Conservation (phyloP, 2,329 filamentous ascomycete species). For the Fusarium xyrophilum region DNA sequence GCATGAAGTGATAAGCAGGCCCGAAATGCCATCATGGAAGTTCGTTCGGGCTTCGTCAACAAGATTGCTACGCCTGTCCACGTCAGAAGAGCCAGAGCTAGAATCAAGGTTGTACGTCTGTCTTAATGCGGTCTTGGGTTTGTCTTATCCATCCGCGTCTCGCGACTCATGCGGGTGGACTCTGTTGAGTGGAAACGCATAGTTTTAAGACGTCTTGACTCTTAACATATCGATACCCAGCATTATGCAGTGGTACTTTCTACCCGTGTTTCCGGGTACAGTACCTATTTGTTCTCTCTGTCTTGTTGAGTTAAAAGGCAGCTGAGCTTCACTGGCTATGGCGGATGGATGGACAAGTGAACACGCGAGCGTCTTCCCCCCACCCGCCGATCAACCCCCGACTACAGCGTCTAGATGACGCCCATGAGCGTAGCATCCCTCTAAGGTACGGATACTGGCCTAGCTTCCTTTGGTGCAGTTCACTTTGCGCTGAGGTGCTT, state of each 20-base stretch:
- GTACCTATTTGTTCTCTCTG: background rate
- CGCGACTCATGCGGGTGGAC: conserved; percentile 24
- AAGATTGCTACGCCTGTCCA: conserved; percentile 14
- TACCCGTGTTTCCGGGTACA: conserved; percentile 4
- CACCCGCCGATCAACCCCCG: conserved; percentile 33
- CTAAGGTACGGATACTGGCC: conserved; percentile 28
- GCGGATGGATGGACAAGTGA: conserved; percentile 27
- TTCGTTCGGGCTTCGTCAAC: background rate
- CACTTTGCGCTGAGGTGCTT: conserved; percentile 1
- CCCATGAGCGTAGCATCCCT: conserved; percentile 32
- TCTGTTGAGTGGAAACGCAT: conserved; percentile 25
- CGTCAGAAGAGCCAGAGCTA: conserved; percentile 18
- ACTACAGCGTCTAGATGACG: conserved; percentile 32
- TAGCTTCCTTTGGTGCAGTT: conserved; percentile 7
- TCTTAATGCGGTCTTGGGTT: conserved; percentile 19
- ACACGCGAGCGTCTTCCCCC: conserved; percentile 31
- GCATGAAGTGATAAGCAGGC: conserved; percentile 16
- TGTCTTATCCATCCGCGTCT: conserved; percentile 6
- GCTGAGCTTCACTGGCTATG: conserved; percentile 26
- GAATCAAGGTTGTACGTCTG: conserved; percentile 11
- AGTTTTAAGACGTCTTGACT: conserved; percentile 8
- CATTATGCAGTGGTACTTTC: conserved; percentile 4
- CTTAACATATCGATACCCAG: conserved; percentile 7
- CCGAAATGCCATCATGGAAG: conserved; percentile 4
- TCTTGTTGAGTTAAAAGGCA: conserved; percentile 24